Percentiles rank a stretch among this genome's conserved stretches.
phyloP scores from a whole-genome alignment of 202 grass and related monocot genomes.

The Bolboschoenoplectus hybrid region DNA sequence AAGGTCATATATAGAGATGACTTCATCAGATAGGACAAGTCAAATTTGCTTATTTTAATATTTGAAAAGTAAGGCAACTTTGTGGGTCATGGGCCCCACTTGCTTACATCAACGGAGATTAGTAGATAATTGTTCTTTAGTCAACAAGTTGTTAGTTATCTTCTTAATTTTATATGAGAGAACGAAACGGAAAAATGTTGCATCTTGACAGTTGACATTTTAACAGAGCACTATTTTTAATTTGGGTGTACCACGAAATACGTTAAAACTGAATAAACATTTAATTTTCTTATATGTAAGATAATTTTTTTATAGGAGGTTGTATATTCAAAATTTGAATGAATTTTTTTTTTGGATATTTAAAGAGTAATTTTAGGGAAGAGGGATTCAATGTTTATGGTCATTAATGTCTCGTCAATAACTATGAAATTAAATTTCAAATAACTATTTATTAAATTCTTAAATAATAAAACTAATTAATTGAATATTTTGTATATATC shows the following conservation, averaged over 20 bases:
- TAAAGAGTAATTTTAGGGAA: too few relatives aligned
- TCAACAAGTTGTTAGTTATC: constrained; percentile 20
- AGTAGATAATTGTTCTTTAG: background rate
- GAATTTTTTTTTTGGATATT: too few relatives aligned
- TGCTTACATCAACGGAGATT: constrained; percentile 20
- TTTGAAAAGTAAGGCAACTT: background rate
- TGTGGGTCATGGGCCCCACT: constrained; percentile 24
- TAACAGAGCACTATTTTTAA: background rate
- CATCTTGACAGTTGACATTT: constrained; percentile 14
- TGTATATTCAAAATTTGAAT: too few relatives aligned
- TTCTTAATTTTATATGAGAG: constrained; percentile 25
- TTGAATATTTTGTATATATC: too few relatives aligned
- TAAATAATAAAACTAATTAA: too few relatives aligned
- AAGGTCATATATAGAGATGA: constrained; percentile 15
- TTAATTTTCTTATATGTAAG: too few relatives aligned
- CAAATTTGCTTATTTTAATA: constrained; percentile 18
- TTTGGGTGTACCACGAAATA: background rate
- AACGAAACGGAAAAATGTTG: constrained; percentile 9
- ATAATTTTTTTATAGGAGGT: too few relatives aligned
- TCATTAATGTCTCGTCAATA: too few relatives aligned
- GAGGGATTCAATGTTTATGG: too few relatives aligned
- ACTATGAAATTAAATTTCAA: too few relatives aligned
- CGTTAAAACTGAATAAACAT: background rate
- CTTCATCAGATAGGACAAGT: constrained; percentile 15
- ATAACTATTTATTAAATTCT: too few relatives aligned